A percentile compares a stretch with the other conserved stretches of the same genome.
Evolutionary conservation across 306 rosid genomes (phyloP).

Genomic region (Rosa rugosa): DNA sequence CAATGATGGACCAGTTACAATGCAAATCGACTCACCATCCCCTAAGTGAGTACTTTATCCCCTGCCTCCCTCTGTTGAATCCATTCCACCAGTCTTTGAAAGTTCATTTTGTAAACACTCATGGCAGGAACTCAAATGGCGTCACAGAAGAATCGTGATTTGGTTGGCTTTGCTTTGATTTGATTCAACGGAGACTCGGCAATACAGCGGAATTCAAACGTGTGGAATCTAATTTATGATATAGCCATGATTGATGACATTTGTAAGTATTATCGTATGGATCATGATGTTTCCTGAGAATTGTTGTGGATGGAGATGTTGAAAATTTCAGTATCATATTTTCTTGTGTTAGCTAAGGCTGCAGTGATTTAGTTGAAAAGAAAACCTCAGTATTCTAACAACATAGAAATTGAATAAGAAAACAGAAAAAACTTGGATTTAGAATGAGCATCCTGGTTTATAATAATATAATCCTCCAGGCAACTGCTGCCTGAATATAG

Average conservation of each 20-base stretch:
- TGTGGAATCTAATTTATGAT: not conserved
- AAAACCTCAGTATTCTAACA: not conserved
- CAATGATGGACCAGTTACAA: conserved; percentile 94
- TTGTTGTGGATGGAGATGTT: not conserved
- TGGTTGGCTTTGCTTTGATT: not conserved
- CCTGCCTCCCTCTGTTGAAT: not conserved
- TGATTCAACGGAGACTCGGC: not conserved
- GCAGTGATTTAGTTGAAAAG: not conserved
- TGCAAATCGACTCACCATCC: conserved; percentile 82
- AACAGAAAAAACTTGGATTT: not conserved
- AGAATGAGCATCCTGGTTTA: not conserved
- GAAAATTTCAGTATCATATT: not conserved
- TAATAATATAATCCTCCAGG: not conserved
- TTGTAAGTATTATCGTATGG: not conserved
- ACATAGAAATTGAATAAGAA: not conserved
- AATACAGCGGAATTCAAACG: not conserved
- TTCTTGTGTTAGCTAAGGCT: not conserved
- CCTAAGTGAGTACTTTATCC: conserved; percentile 56
- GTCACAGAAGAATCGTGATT: conserved; percentile 19
- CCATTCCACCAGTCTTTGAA: not conserved
- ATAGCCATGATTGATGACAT: not conserved
- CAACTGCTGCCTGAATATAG: not conserved
- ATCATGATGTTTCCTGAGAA: not conserved
- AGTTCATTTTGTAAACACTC: not conserved
- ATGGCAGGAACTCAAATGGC: conserved; percentile 24